These are phyloP conservation scores for Entelexis sorbosivorans DNA, from an alignment of 1,139 yeast species.

Conservation along the genomic window DNA sequence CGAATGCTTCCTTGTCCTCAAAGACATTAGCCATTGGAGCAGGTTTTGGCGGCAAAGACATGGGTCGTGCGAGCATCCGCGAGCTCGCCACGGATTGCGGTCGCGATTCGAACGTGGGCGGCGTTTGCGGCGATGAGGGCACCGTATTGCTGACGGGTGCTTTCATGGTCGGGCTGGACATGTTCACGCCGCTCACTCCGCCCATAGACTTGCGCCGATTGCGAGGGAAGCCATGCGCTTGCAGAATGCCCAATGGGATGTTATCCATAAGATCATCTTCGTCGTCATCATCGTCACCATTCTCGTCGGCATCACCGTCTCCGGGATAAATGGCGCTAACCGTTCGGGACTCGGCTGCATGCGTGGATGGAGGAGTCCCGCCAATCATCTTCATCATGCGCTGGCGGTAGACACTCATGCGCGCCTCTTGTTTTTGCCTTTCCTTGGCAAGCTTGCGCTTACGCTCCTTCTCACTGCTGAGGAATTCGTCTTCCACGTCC, in stretches of 20 bases:
- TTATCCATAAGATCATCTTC: slow-evolving; percentile 33
- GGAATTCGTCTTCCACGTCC: slow-evolving; percentile 18
- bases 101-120: not conserved
- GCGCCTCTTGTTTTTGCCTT: slow-evolving; percentile 35
- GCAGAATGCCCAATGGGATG: slow-evolving; percentile 34
- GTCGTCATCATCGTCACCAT: slow-evolving; percentile 18
- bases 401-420: slow-evolving; percentile 35
- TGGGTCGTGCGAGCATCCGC: slow-evolving; percentile 6
- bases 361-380: slow-evolving; percentile 4
- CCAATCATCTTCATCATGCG: slow-evolving; percentile 35
- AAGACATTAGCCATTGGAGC: slow-evolving; percentile 25
- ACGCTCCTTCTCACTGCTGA: slow-evolving; percentile 15
- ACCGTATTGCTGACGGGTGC: not conserved
- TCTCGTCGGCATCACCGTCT: not conserved
- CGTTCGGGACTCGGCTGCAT: slow-evolving; percentile 9
- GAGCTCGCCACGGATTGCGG: slow-evolving; percentile 13
- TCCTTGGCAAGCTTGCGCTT: slow-evolving; percentile 25
- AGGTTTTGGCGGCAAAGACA: not conserved
- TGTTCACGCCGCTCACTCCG: not conserved
- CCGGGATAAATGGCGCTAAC: not conserved
- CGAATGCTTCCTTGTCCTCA: slow-evolving; percentile 22
- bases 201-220: slow-evolving; percentile 10
- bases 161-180: not conserved
- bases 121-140: slow-evolving; percentile 4
- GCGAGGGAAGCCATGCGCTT: slow-evolving; percentile 35